Base-by-base conservation (phyloP, 2,329 filamentous ascomycete genomes). In the Colletotrichum chrysophilum region DNA sequence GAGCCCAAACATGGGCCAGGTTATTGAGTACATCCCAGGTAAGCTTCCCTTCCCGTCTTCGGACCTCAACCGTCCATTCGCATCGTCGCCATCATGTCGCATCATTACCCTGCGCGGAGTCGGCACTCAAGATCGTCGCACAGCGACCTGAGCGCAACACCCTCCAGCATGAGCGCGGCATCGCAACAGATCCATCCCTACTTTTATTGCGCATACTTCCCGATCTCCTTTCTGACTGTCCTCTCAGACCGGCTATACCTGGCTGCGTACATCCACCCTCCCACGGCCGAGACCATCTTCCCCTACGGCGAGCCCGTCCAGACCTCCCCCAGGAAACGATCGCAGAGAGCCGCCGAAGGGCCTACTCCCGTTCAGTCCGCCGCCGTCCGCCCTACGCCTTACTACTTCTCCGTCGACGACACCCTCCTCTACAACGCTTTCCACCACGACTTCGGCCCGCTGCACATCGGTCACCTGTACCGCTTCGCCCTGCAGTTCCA, bases 1-100 rank as follows among this genome's bases (percentile, higher is more conserved):
- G 84, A 85, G 83, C 82, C 82, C 90, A 84, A 94, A 92, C 85
- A 91, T 95, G 87, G 96, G 95, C 77, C 95, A 98, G 88, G 93
- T 98, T 80, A 96, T 98, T 83, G 96, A 98, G 88, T 98, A 98
- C 86, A 98, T 98, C 81, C 94, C 96, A 88, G 95, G 96, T 98
- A 89, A 81, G 91, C 87, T 70, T 74, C 76, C 34, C 56, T 43
- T 34, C 52, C 70, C 70, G 34, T 58, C 69, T 36, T 10, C 38
- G 9, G n/a, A 64, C 26, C 30, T 55, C 72, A 32, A 32, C 65
- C 38, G 32, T 36, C 56, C 65, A 55, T 28, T 13, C 21, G 60
- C 21, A 64, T 69, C 66, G 48, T 34, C 61, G 24, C 68, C 65
- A 55, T 60, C 71, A 80, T 84, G 80, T 83, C 83, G 80, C 82